Percentiles rank a stretch among this genome's conserved stretches.
Conservation (phyloP, 768 basidiomycete genomes). For the Leccinum longicurvipes region DNA sequence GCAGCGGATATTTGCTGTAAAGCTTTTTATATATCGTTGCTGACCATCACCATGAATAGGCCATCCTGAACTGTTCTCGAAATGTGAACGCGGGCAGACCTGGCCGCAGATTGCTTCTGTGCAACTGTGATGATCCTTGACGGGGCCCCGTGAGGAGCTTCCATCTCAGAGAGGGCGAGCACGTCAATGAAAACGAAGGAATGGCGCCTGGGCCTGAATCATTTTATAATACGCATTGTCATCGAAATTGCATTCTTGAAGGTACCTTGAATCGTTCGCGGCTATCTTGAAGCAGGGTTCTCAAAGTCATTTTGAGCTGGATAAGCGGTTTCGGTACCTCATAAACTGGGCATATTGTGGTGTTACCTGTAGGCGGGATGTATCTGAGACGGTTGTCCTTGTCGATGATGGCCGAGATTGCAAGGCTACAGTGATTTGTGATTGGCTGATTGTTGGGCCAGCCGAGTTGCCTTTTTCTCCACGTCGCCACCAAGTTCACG, state of each 20-base stretch:
- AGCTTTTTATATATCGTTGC: background rate
- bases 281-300: background rate
- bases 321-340: background rate
- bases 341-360: background rate
- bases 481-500: slow-evolving; percentile 9
- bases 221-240: background rate
- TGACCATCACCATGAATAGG: background rate
- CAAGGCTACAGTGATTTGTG: too few species aligned
- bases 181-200: background rate
- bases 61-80: background rate
- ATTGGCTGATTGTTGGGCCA: background rate
- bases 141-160: background rate
- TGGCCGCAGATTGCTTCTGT: background rate
- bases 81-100: slow-evolving; percentile 2
- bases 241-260: background rate
- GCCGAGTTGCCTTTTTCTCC: background rate
- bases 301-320: background rate
- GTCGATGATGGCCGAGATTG: too few species aligned
- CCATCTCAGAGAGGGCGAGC: background rate
- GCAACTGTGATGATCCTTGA: background rate
- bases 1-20: background rate
- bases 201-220: background rate
- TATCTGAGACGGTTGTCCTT: background rate
- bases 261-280: background rate
- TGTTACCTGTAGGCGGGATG: background rate